Evolutionary conservation across 495 filamentous ascomycete species (phyloP), one percentile per base, ranked within the genome.

Genomic region (Penicillium coffeae): DNA sequence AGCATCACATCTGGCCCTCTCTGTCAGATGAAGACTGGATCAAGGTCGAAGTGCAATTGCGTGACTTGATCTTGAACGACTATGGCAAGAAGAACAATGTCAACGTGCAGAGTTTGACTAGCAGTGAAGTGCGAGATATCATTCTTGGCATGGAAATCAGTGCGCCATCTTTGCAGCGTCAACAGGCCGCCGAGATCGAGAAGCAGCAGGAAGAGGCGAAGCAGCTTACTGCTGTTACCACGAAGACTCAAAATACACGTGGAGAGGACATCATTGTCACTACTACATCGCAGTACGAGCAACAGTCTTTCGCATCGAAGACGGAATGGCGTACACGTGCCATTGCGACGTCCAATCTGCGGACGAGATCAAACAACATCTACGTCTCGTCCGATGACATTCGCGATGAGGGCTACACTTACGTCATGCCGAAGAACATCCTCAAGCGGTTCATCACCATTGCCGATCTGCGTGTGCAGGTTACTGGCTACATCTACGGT

Each of bases 31-130:
- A 99, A 47, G 91, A 96, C 55, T 99, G 94, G 93, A 90, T 96
- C 66, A 96, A 96, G 80, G 90, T 99, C 16, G 94, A 99, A 79
- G 88, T 89, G 48, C 89, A 95, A 63, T 72, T 99, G 42, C 83
- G 94, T 57, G 94, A 99, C 77, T 70, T 99, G 45, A 97, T 99
- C 54, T 66, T 99, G 48, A 96, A 96, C 50, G 93, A 99, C 65
- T 99, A 99, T 59, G 94, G 94, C 58, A 97, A 97, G 82, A 97
- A 97, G 78, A 99, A 97, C 70, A 96, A 97, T 57, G 94, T 99
- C 72, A 97, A 96, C 63, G 91, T 92, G 18, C 93, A 94, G 14
- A 94, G 88, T 60, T 78, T 99, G 70, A 99, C 94, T 0, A 95
- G 84, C 56, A 94, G 85, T 57, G 94, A 99, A 80, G 92, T 99